These are phyloP conservation scores for Botrytis fabae DNA, from an alignment of 2,329 filamentous ascomycete species.

Conservation along the genomic window DNA sequence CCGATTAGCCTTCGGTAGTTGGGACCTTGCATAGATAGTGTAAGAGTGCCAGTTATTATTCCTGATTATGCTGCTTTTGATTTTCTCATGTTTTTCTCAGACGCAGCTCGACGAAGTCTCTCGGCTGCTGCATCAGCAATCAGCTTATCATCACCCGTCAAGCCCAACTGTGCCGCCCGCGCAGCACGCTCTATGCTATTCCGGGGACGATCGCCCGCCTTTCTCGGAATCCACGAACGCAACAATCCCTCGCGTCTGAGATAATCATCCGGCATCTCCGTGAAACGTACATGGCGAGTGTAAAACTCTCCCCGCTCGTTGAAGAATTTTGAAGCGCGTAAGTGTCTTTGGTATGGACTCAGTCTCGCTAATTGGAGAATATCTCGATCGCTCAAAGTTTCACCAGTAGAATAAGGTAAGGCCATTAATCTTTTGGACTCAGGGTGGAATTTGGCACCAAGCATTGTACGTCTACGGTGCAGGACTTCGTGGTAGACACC, in stretches of 20 bases:
- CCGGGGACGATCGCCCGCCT: background rate
- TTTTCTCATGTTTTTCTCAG: background rate
- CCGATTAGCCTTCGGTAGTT: too few relatives aligned
- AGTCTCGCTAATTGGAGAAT: background rate
- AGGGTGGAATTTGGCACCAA: background rate
- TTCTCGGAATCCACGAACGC: background rate
- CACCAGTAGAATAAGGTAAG: background rate
- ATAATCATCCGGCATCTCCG: background rate
- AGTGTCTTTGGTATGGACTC: background rate
- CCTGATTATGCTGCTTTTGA: background rate
- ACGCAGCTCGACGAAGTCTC: background rate
- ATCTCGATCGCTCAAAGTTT: background rate
- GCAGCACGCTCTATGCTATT: slow-evolving; percentile 3
- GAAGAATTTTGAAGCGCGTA: background rate
- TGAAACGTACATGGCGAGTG: background rate
- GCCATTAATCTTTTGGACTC: background rate
- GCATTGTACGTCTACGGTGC: too few relatives aligned
- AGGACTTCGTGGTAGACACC: background rate
- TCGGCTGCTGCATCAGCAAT: slow-evolving; percentile 5
- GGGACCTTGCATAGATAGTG: background rate
- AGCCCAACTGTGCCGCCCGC: background rate
- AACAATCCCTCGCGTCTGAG: background rate
- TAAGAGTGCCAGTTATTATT: background rate
- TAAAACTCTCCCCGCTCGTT: background rate
- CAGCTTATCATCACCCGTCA: background rate